phyloP scores from a whole-genome alignment of 2,329 filamentous ascomycete species.

The Aureobasidium sp. region DNA sequence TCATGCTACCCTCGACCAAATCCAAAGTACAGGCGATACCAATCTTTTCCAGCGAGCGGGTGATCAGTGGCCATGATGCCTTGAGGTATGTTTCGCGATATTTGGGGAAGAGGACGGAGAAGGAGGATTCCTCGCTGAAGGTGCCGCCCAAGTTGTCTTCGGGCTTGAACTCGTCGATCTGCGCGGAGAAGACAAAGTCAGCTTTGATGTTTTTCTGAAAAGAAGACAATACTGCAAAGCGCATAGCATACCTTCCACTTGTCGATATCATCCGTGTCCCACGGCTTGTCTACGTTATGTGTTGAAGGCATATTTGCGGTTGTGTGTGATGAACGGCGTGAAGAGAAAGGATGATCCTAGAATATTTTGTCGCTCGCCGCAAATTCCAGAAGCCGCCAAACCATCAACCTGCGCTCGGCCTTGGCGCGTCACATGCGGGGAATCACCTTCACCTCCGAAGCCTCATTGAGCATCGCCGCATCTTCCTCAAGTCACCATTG shows the following conservation, averaged over 20 bases:
- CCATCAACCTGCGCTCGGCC: background rate
- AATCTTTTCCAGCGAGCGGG: constrained; percentile 74
- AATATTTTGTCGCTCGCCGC: constrained; percentile 11
- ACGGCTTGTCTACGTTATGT: constrained; percentile 82
- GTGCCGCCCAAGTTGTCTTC: constrained; percentile 79
- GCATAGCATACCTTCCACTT: constrained; percentile 66
- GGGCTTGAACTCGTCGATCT: constrained; percentile 76
- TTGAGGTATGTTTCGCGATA: constrained; percentile 93
- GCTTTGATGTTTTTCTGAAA: background rate
- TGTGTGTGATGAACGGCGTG: background rate
- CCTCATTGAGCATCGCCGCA: background rate
- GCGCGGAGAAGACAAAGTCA: constrained; percentile 15
- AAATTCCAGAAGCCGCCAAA: background rate
- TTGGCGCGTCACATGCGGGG: constrained; percentile 4
- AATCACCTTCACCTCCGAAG: background rate
- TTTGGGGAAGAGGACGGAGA: constrained; percentile 79
- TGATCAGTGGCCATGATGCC: constrained; percentile 88
- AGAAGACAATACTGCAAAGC: too few relatives aligned
- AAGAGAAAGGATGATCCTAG: background rate
- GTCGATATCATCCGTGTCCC: constrained; percentile 95
- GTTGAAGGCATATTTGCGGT: constrained; percentile 68
- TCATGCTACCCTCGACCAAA: constrained; percentile 93
- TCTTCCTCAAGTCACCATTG: background rate
- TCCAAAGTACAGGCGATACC: constrained; percentile 90
- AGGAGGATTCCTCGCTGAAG: constrained; percentile 89